Evolutionary conservation across 495 filamentous ascomycete genomes (phyloP).

Genomic region (Lophiostoma macrostomum): DNA sequence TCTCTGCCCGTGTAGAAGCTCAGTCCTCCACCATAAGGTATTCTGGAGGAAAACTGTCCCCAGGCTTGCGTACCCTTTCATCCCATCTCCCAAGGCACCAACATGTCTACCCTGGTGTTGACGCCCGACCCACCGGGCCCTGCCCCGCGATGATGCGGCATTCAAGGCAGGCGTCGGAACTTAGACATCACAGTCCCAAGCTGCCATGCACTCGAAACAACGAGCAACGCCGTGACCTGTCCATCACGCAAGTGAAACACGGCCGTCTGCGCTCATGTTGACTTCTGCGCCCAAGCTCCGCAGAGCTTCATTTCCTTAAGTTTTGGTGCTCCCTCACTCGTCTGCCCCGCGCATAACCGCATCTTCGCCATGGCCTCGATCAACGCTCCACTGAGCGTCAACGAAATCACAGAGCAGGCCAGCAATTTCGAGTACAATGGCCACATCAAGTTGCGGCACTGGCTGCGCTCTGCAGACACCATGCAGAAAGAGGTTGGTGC

Average conservation of each 20-base stretch:
- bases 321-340: background rate
- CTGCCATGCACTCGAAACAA: constrained; percentile 10
- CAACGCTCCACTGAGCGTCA: constrained; percentile 60
- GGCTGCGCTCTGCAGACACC: constrained; percentile 76
- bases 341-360: background rate
- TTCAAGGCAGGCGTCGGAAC: constrained; percentile 9
- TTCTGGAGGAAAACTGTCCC: no score
- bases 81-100: no score
- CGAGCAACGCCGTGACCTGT: constrained; percentile 2
- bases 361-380: constrained; percentile 25
- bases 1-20: background rate
- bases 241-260: constrained; percentile 26
- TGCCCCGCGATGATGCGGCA: constrained; percentile 19
- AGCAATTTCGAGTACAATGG: constrained; percentile 76
- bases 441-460: constrained; percentile 68
- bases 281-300: background rate
- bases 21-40: background rate
- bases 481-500: constrained; percentile 69
- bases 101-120: no score
- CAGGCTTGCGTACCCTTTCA: no score
- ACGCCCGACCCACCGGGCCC: background rate
- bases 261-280: constrained; percentile 10
- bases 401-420: constrained; percentile 68
- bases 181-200: background rate
- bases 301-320: background rate